Evolutionary conservation across 495 filamentous ascomycete genomes (phyloP).

Genomic region (Annulohypoxylon nitens): DNA sequence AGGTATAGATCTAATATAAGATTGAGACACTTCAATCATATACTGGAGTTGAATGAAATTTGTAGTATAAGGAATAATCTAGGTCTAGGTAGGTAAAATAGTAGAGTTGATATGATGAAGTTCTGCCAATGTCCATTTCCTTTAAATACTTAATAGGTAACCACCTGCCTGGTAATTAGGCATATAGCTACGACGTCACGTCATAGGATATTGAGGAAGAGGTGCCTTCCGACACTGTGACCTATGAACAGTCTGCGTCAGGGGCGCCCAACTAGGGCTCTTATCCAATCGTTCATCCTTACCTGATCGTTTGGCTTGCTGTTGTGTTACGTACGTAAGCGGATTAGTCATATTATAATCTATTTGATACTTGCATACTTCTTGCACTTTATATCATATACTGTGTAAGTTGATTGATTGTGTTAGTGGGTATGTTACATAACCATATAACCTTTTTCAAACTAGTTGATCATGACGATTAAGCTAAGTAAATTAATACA

Average conservation of each 20-base stretch:
- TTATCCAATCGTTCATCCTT: slow-evolving; percentile 8
- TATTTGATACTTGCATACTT: not conserved
- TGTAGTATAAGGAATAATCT: slow-evolving; percentile 1
- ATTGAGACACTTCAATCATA: not conserved
- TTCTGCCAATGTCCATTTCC: not conserved
- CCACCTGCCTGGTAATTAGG: not conserved
- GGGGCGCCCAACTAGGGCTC: slow-evolving; percentile 5
- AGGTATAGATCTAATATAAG: not conserved
- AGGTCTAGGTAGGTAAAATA: not conserved
- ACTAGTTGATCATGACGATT: not conserved
- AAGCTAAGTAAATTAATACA: not conserved
- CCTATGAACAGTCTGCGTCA: slow-evolving; percentile 22
- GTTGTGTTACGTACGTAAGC: slow-evolving; percentile 13
- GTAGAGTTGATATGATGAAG: not conserved
- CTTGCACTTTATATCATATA: not conserved
- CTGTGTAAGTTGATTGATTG: not conserved
- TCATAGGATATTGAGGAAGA: not conserved
- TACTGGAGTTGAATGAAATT: not conserved
- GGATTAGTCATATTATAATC: not conserved
- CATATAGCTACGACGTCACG: not conserved
- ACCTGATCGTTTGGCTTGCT: not conserved
- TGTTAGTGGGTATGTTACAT: not conserved
- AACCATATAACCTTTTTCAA: not conserved
- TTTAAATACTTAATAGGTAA: not conserved
- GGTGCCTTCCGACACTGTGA: slow-evolving; percentile 19